Conservation (phyloP, 1,284 basidiomycete genomes). For the Salmacisia buchloeana region DNA sequence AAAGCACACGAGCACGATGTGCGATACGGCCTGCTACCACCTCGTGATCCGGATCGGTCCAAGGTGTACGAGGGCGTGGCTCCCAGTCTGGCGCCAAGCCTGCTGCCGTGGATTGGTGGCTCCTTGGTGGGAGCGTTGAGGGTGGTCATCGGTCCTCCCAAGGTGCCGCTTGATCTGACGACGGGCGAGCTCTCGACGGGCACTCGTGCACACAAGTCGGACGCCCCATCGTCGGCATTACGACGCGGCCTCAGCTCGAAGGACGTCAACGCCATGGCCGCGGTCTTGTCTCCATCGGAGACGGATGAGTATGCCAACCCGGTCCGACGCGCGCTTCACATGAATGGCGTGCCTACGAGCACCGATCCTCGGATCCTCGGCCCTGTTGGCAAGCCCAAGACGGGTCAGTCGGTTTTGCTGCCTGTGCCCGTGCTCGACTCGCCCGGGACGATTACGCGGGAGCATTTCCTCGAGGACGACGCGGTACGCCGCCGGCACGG, state of each 20-base stretch:
- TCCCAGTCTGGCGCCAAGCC: constrained; percentile 73
- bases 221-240: too few species aligned
- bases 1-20: constrained; percentile 70
- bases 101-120: constrained; percentile 85
- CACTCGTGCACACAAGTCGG: too few species aligned
- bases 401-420: background rate
- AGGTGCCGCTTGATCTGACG: too few species aligned
- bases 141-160: too few species aligned
- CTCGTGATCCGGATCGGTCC: background rate
- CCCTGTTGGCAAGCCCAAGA: background rate
- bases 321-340: background rate
- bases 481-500: background rate
- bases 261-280: too few species aligned
- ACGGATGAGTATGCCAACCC: background rate
- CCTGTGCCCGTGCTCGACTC: constrained; percentile 11
- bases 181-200: too few species aligned
- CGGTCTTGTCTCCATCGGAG: too few species aligned
- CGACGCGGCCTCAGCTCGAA: too few species aligned
- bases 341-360: background rate
- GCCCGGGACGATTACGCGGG: constrained; percentile 23
- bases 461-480: constrained; percentile 21
- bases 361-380: background rate
- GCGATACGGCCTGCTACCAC: constrained; percentile 60
- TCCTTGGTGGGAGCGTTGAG: constrained; percentile 68
- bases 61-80: constrained; percentile 59